phyloP scores from a whole-genome alignment of 208 protist species.

The Leishmania turanica region DNA sequence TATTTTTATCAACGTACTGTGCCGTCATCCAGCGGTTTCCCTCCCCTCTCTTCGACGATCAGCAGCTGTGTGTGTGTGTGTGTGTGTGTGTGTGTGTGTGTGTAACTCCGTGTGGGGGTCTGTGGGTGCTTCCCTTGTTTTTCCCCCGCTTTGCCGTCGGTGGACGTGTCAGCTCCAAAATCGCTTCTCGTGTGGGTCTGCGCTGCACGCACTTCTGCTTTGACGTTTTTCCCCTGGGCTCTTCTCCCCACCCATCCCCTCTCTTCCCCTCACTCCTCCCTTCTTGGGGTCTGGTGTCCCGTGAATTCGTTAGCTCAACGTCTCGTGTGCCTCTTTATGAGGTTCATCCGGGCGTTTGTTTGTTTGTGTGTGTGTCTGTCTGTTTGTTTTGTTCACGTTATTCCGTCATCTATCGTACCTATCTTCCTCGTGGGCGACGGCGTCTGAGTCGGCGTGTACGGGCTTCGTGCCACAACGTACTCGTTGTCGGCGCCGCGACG shows the following conservation, averaged over 20 bases:
- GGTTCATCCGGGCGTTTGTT: not conserved
- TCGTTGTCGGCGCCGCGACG: not conserved
- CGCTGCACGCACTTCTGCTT: slow-evolving; percentile 50
- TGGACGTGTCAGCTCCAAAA: too few species aligned
- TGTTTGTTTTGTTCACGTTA: not conserved
- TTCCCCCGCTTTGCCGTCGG: too few species aligned
- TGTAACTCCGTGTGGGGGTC: not conserved
- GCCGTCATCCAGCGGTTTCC: not conserved
- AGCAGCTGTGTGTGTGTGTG: not conserved
- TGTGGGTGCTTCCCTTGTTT: not conserved
- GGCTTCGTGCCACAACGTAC: not conserved
- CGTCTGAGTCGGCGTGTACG: not conserved
- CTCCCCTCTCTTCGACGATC: not conserved
- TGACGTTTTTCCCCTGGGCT: not conserved
- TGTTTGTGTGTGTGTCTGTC: not conserved
- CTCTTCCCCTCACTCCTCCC: too few species aligned
- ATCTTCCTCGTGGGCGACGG: not conserved
- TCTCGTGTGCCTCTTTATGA: not conserved
- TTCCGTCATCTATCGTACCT: not conserved
- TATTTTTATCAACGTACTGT: not conserved
- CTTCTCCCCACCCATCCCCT: not conserved
- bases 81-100: not conserved
- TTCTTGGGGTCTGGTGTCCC: not conserved
- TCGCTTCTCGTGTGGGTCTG: slow-evolving; percentile 52
- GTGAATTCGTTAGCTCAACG: not conserved